These are phyloP conservation scores for Paracoccidioides lutzii DNA, from an alignment of 2,329 filamentous ascomycete species.

Conservation along the genomic window DNA sequence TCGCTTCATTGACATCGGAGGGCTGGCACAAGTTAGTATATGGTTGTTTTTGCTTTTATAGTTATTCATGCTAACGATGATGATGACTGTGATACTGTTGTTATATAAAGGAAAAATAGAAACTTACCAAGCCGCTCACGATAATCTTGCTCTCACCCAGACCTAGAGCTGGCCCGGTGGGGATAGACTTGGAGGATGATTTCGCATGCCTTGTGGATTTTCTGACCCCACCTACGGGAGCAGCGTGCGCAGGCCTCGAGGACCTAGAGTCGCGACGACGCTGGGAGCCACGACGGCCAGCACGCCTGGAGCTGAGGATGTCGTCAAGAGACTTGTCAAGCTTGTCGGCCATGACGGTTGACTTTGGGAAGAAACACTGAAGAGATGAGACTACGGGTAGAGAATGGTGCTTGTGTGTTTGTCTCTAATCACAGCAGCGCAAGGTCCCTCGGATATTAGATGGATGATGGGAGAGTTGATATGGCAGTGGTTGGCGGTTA, in stretches of 20 bases:
- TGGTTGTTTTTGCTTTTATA: no score
- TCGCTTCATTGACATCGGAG: conserved; percentile 86
- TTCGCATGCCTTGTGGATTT: conserved; percentile 51
- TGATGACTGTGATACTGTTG: no score
- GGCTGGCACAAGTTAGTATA: conserved; percentile 53
- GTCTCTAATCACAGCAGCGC: neutral
- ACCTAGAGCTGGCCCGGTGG: conserved; percentile 49
- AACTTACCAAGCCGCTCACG: conserved; percentile 91
- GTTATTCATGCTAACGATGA: no score
- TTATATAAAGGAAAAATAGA: no score
- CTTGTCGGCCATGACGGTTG: conserved; percentile 65
- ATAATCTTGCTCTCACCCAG: conserved; percentile 86
- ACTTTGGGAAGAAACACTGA: neutral
- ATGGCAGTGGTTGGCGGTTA: neutral
- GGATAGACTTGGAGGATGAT: conserved; percentile 38
- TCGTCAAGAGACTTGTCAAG: conserved; percentile 95
- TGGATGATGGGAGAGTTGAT: conserved; percentile 1
- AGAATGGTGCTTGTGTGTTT: neutral
- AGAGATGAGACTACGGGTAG: neutral
- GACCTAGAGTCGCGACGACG: conserved; percentile 27
- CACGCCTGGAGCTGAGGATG: conserved; percentile 69
- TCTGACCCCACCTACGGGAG: conserved; percentile 73
- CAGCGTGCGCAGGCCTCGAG: conserved; percentile 35
- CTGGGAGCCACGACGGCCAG: conserved; percentile 35
- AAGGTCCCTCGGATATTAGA: neutral